Evolutionary conservation across 1,284 basidiomycete species (phyloP), one percentile per base, ranked within the genome.

Genomic region (Lentinus polychrous): DNA sequence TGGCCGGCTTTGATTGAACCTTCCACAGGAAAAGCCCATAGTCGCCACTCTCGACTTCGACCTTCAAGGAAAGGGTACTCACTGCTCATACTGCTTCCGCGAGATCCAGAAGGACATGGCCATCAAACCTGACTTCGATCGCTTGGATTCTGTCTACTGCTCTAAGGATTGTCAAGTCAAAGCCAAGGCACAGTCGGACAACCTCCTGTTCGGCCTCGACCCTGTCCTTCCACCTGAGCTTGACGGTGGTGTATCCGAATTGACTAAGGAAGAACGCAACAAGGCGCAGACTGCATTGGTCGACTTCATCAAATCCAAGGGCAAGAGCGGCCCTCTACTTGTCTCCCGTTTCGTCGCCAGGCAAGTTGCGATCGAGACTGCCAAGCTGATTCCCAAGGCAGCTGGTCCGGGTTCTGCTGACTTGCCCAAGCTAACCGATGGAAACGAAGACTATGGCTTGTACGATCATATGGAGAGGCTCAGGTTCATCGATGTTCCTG

Each of bases 391-490:
- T 53, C 59, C 23, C 42, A 60, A 42, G 50, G 58, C 42, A 57
- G 57, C 49, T 55, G 40, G 55, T 56, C 15, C 52, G 55, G 23
- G 61, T 57, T 39, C 59, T 58, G 52, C 52, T 20, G 57, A 60
- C 47, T 50, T 62, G 14, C 49, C 58, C 17, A 73, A 75, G 43
- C 72, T 72, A 8, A 72, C 78, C 44, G 70, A 76, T 8, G 77
- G 78, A 14, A 62, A 62, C 20, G 70, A 68, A 2, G 73, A 75
- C 10, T 90, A 88, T 60, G 66, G 72, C 23, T 67, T 90, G 39
- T 79, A 76, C 43, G 87, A 91, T 55, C 86, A 91, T 58, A 63
- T 89, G 14, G 87, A 91, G 58, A 73, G 86, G 35, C 64, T 86
- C 54, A 75, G 82, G 45, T 88, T 73, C 58, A 62, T 86, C 37